Evolutionary conservation across 345 rosid species (phyloP).

Genomic region (Ailanthus altissimus): DNA sequence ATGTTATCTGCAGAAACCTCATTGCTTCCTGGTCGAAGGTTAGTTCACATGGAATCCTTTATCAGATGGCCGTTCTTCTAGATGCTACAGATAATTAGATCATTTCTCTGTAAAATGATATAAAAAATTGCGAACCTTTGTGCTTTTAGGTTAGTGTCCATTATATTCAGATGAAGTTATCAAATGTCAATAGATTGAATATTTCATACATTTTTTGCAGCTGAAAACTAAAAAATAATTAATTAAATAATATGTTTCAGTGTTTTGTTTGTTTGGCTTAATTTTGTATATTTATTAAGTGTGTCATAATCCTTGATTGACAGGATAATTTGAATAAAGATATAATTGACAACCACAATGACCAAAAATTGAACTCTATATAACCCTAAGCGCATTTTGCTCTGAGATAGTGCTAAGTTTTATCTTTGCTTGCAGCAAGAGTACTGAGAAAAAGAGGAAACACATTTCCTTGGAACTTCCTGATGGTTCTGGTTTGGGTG

Average conservation of each 20-base stretch:
- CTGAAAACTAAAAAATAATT: neutral
- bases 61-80: neutral
- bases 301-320: neutral
- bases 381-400: neutral
- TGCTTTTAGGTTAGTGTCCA: neutral
- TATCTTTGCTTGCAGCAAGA: constrained; percentile 47
- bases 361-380: neutral
- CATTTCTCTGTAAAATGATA: neutral
- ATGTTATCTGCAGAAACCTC: constrained; percentile 94
- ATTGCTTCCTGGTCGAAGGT: constrained; percentile 79
- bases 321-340: neutral
- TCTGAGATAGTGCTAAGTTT: constrained; percentile 9
- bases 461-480: constrained; percentile 64
- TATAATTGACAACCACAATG: neutral
- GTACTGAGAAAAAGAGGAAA: constrained; percentile 81
- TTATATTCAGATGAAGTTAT: neutral
- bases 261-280: neutral
- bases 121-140: neutral
- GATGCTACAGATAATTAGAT: constrained; percentile 5
- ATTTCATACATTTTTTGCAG: neutral
- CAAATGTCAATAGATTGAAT: neutral
- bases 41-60: constrained; percentile 25
- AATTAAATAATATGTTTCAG: neutral
- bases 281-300: neutral
- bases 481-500: constrained; percentile 93